These are phyloP conservation scores for Boletus hoseneyae DNA, from an alignment of 1,284 basidiomycete species.

Conservation along the genomic window DNA sequence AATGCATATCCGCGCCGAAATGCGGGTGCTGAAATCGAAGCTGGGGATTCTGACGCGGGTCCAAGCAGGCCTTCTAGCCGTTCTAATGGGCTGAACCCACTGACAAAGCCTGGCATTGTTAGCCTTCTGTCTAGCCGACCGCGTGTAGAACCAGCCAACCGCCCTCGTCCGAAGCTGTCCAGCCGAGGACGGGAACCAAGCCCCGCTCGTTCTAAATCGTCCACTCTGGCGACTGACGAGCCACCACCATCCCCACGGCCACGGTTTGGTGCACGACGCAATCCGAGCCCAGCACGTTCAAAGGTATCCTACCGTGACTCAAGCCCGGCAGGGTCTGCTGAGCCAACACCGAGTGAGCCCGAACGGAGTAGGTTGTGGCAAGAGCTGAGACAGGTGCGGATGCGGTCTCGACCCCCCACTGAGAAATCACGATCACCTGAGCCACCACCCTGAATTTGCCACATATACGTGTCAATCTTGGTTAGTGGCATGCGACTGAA, in stretches of 20 bases:
- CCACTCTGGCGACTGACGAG: conserved; percentile 26
- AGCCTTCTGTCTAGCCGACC: conserved; percentile 40
- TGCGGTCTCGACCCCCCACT: conserved; percentile 44
- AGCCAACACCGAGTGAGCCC: conserved; percentile 29
- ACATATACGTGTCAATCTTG: conserved; percentile 11
- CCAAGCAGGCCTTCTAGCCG: conserved; percentile 27
- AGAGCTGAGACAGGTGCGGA: conserved; percentile 53
- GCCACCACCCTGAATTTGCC: conserved; percentile 36
- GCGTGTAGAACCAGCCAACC: conserved; percentile 29
- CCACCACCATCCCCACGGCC: conserved; percentile 30
- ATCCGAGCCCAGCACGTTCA: conserved; percentile 31
- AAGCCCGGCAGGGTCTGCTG: conserved; percentile 31
- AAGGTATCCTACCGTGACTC: conserved; percentile 28
- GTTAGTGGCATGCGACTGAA: conserved; percentile 15
- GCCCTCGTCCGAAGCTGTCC: conserved; percentile 30
- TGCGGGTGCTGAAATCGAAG: conserved; percentile 30
- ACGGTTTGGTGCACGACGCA: conserved; percentile 23
- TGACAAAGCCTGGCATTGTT: conserved; percentile 37
- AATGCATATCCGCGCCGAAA: conserved; percentile 33
- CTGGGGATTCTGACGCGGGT: conserved; percentile 28
- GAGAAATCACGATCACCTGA: conserved; percentile 37
- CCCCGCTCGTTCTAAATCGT: conserved; percentile 39
- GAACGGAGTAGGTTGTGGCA: conserved; percentile 53
- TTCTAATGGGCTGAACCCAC: conserved; percentile 21
- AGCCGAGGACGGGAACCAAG: conserved; percentile 36